A percentile compares a stretch with the other conserved stretches of the same genome.
phyloP scores from a whole-genome alignment of 2,329 filamentous ascomycete genomes.

The Orbilia oligospora region DNA sequence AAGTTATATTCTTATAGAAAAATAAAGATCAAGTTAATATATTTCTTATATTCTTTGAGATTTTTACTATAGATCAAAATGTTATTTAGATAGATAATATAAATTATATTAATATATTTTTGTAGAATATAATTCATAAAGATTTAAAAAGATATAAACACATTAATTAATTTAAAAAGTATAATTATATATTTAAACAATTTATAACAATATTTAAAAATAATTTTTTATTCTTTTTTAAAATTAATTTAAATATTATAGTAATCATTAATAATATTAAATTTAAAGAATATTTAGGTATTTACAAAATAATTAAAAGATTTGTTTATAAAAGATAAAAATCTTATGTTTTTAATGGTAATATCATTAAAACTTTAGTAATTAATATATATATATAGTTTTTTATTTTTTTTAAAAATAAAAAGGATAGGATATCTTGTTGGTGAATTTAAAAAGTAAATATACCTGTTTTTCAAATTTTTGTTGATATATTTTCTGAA shows the following conservation, averaged over 20 bases:
- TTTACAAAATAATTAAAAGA: conserved; percentile 10
- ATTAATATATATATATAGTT: not conserved
- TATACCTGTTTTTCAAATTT: not conserved
- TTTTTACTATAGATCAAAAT: no score
- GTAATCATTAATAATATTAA: conserved; percentile 31
- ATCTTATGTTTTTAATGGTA: not conserved
- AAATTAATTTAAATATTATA: conserved; percentile 24
- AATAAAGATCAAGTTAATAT: conserved; percentile 10
- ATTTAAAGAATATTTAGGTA: no score
- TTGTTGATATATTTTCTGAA: no score
- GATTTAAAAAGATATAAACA: not conserved
- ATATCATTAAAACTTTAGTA: not conserved
- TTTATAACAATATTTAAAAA: conserved; percentile 10
- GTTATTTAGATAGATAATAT: no score
- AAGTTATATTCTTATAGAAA: conserved; percentile 12
- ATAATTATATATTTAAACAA: conserved; percentile 36
- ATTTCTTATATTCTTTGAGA: no score
- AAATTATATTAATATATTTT: conserved; percentile 19
- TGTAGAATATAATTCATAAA: conserved; percentile 34
- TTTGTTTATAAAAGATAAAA: conserved; percentile 1
- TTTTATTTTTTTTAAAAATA: not conserved
- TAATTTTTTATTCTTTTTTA: conserved; percentile 11
- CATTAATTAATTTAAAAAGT: conserved; percentile 12
- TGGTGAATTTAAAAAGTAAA: not conserved
- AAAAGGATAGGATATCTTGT: not conserved